Evolutionary conservation across 1,139 yeast species (phyloP).

Genomic region (Yamadazyma spencermartinsiae): DNA sequence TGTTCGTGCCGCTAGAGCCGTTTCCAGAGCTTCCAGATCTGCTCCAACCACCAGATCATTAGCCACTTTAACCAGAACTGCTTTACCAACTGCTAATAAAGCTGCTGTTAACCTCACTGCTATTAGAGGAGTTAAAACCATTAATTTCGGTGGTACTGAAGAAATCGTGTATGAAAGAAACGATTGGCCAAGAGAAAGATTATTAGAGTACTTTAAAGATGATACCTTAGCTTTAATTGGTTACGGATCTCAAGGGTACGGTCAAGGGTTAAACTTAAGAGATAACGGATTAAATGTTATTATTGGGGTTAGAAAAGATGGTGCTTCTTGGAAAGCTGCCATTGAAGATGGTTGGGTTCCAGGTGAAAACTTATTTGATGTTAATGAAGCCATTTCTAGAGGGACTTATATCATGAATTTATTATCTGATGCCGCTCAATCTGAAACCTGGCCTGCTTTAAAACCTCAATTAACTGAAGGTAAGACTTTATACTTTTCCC

Average conservation of each 20-base stretch:
- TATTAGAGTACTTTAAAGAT: conserved; percentile 93
- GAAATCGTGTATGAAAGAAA: conserved; percentile 97
- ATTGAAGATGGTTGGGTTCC: conserved; percentile 99
- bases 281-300: conserved; percentile 98
- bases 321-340: conserved; percentile 99
- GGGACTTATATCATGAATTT: conserved; percentile 98
- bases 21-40: conserved; percentile 51
- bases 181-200: conserved; percentile 99
- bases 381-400: conserved; percentile 84
- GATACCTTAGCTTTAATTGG: conserved; percentile 97
- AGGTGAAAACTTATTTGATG: conserved; percentile 96
- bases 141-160: conserved; percentile 94
- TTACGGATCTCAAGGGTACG: conserved; percentile 99
- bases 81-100: conserved; percentile 35
- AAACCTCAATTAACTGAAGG: conserved; percentile 94
- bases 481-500: conserved; percentile 97
- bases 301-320: conserved; percentile 96
- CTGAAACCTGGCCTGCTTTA: conserved; percentile 90
- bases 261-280: conserved; percentile 98
- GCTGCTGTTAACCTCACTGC: conserved; percentile 19
- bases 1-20: conserved; percentile 61
- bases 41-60: conserved; percentile 66
- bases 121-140: conserved; percentile 89
- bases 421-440: conserved; percentile 98
- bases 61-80: conserved; percentile 55